These are phyloP conservation scores for Paraphoma chrysanthemicola DNA, from an alignment of 2,329 filamentous ascomycete species.

Conservation along the genomic window DNA sequence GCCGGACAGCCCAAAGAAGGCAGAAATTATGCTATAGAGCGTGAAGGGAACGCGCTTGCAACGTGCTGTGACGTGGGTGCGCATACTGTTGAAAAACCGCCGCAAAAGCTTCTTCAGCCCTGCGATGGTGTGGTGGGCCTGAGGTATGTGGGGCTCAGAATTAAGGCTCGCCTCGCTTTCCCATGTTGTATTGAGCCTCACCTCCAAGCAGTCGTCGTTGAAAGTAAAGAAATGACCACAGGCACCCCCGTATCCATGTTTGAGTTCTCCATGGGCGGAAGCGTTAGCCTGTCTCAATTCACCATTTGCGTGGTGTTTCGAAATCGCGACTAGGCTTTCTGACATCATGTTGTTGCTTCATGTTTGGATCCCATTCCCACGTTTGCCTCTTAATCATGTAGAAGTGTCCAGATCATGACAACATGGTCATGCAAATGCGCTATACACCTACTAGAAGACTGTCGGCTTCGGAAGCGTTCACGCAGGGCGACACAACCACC, in stretches of 20 bases:
- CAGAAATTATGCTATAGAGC: neutral
- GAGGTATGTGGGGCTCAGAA: slow-evolving; percentile 2
- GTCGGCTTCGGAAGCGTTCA: slow-evolving; percentile 11
- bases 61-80: slow-evolving; percentile 26
- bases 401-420: neutral
- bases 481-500: slow-evolving; percentile 1
- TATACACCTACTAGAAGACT: neutral
- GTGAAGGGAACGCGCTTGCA: slow-evolving; percentile 8
- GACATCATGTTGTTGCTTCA: neutral
- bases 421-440: neutral
- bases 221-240: slow-evolving; percentile 2
- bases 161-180: slow-evolving; percentile 11
- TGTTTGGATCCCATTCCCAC: neutral
- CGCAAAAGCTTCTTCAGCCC: slow-evolving; percentile 27
- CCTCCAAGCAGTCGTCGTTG: neutral
- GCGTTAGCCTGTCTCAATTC: neutral
- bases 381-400: neutral
- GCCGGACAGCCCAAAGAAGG: neutral
- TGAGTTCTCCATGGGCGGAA: neutral
- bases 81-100: slow-evolving; percentile 12
- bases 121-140: slow-evolving; percentile 15
- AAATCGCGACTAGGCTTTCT: neutral
- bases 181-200: slow-evolving; percentile 5
- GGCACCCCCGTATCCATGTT: neutral
- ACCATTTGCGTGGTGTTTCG: no score